These are phyloP conservation scores for Trichophyton verrucosum DNA, from an alignment of 2,329 filamentous ascomycete genomes.

Conservation along the genomic window DNA sequence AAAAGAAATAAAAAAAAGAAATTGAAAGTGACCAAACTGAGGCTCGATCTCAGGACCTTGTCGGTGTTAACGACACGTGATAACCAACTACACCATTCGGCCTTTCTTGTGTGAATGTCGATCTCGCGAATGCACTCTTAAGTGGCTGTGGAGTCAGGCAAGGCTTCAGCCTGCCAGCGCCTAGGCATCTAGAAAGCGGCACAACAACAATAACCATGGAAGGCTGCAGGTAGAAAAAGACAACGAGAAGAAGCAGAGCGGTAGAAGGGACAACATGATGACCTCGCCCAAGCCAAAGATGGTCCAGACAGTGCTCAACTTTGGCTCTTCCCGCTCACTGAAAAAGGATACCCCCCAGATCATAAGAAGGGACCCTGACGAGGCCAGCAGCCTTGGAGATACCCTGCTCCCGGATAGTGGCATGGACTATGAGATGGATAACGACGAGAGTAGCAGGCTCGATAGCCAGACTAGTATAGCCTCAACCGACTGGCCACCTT, in stretches of 20 bases:
- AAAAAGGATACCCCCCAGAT: not conserved
- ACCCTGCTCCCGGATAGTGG: not conserved
- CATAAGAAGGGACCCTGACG: not conserved
- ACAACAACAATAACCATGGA: no score
- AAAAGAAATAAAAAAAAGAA: not conserved
- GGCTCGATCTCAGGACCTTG: slow-evolving; percentile 4
- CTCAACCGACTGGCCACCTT: not conserved
- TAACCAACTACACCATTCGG: slow-evolving; percentile 5
- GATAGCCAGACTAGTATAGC: not conserved
- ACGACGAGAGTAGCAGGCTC: slow-evolving; percentile 5
- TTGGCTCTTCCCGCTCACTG: slow-evolving; percentile 1
- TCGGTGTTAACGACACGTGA: slow-evolving; percentile 5
- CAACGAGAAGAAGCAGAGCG: not conserved
- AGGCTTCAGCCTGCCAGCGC: not conserved
- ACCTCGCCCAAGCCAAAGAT: slow-evolving; percentile 5
- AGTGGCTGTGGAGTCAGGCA: not conserved
- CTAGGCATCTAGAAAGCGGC: no score
- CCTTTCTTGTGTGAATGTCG: not conserved
- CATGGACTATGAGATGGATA: slow-evolving; percentile 10
- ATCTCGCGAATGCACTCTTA: not conserved
- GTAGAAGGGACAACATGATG: not conserved
- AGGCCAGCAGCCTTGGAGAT: not conserved
- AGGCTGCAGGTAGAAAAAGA: no score
- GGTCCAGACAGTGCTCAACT: slow-evolving; percentile 16
- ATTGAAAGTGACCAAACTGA: not conserved